Base-by-base conservation (phyloP, 2,329 filamentous ascomycete genomes). In the Trichoderma cornu-damae region DNA sequence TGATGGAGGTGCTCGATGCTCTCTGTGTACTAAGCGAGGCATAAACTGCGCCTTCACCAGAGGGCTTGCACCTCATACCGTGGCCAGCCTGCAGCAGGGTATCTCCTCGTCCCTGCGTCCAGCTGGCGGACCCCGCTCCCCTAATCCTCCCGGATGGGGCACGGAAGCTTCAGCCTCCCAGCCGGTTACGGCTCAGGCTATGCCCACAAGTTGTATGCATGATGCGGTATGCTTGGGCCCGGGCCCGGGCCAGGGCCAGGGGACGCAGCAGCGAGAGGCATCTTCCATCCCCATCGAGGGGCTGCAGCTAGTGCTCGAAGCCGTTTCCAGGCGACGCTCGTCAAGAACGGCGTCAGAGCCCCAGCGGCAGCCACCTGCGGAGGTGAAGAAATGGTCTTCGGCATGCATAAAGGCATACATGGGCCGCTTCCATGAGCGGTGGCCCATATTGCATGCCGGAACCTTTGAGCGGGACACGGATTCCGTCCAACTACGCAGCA, bases 381-480 rank as follows among this genome's bases (percentile, higher is more conserved):
- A 65, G 2, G 58, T 63, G 24, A 61, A 62, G 26, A 6, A 47
- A 1, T 68, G 65, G 67, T 60, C 66, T 3, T 44, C 59, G 12
- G 58, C 55, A 3, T 62, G 61, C 24, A 59, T 64, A 1, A 64
- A 67, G 0, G 63, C 68, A 0, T 80, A 76, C 34, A 68, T 78
- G n/a, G 64, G 64, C 0, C 59, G 67, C 0, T 74, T 77, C 28
- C 75, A 77, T 56, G 66, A 73, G 26, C 67, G 68, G 1, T 77
- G 74, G 67, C 72, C 76, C 5, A 63, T 76, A 2, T 61, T 78
- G 3, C 74, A 76, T 59, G 66, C 64, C 0, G 73, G 75, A 1
- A 63, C 67, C 0, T 71, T 71, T 49, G 68, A 66, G 35, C 66
- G 61, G 22, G 67, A 71, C 30, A 65, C 58, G 12, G 66, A 66